Evolutionary conservation across 257 asterid species (phyloP).

Genomic region (Solanum sparsipilum): DNA sequence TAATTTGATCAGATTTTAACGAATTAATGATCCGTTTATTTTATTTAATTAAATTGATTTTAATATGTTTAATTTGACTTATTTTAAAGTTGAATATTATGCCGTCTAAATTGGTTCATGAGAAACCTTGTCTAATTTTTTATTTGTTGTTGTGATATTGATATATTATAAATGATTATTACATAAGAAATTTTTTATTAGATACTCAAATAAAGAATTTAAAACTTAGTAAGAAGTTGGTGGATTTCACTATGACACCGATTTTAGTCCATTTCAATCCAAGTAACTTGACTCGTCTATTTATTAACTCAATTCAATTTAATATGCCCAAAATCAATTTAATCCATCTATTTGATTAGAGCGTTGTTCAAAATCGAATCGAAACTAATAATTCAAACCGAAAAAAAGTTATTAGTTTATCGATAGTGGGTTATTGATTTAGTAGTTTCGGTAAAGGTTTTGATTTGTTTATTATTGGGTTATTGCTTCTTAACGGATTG

Average conservation of each 20-base stretch:
- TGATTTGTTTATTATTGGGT: too few species aligned
- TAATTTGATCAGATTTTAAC: neutral
- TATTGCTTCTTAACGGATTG: too few species aligned
- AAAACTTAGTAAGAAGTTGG: neutral
- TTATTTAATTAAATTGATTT: neutral
- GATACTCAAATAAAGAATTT: neutral
- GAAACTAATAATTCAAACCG: too few species aligned
- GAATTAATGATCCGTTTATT: neutral
- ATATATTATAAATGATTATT: neutral
- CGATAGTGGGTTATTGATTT: too few species aligned
- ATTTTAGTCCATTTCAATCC: neutral
- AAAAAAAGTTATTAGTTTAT: too few species aligned
- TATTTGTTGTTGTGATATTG: neutral
- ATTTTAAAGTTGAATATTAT: neutral
- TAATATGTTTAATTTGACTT: neutral
- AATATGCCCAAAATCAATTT: neutral
- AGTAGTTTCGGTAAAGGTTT: too few species aligned
- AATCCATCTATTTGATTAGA: neutral
- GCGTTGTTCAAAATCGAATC: too few species aligned
- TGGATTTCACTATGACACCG: rapidly evolving
- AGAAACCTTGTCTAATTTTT: neutral
- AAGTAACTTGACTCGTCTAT: neutral
- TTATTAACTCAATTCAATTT: neutral
- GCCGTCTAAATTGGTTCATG: neutral
- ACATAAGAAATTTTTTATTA: neutral